Base-by-base conservation (phyloP, 2,329 filamentous ascomycete genomes). In the Pseudocercospora vitis region DNA sequence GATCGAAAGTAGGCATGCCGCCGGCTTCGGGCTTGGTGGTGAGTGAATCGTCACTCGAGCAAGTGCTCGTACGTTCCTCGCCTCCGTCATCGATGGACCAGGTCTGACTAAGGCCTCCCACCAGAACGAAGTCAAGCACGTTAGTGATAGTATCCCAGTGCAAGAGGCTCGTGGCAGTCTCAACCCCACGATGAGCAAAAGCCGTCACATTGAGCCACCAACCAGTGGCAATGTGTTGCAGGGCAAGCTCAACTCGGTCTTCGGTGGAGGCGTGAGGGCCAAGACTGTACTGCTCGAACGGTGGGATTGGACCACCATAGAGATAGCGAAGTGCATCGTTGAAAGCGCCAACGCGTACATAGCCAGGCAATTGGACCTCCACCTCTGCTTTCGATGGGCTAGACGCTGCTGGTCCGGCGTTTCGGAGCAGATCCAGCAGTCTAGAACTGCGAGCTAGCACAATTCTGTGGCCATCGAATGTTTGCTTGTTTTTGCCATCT, bases 181-280 rank as follows among this genome's bases (percentile, higher is more conserved):
- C 79, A 21, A 86, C 71, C 29, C 84, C 85, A 29, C 82, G 79
- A 40, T 76, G 70, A 8, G 80, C 73, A 21, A 88, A 76, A 18
- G 57, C 76, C 2, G 73, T 74, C 65, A 85, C 78, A 33, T 75
- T 73, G 12, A 89, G 73, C 32, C 82, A 72, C 46, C 80, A 74
- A 0, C 84, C 86, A 4, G 83, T 80, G 21, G 84, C 83, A 40
- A 84, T 79, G 63, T 87, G 87, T 19, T 82, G 82, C 16, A 89
- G 70, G n/a, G 79, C 79, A 57, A 50, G 47, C 24, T 61, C 52
- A 53, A 70, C 63, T 14, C 63, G 60, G 5, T 65, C 60, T 16
- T 60, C 59, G 29, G 48, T 18, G 26, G 56, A 42, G 19, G 55
- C 50, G 11, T 45, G 19, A 7, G 50, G 57, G n/a, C 28, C 37